These are phyloP conservation scores for Nemania bipapillata DNA, from an alignment of 2,329 filamentous ascomycete species.

Conservation along the genomic window DNA sequence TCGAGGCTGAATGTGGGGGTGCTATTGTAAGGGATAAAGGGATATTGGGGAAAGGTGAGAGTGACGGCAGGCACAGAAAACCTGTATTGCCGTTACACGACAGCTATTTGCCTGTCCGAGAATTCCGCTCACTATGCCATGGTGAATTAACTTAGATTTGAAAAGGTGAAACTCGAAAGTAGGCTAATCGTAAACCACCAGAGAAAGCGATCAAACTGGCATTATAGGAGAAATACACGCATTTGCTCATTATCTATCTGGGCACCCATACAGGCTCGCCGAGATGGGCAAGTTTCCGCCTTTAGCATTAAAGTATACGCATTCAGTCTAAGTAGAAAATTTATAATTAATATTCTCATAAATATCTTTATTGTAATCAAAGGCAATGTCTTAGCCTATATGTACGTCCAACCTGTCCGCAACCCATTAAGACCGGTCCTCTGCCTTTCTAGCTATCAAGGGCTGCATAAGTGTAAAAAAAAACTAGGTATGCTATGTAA, in stretches of 20 bases:
- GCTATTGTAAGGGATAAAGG: neutral
- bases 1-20: neutral
- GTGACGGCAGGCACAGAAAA: too few relatives aligned
- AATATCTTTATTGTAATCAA: slow-evolving; percentile 17
- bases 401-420: slow-evolving; percentile 16
- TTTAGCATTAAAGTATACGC: neutral
- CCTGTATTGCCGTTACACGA: too few relatives aligned
- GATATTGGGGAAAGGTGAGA: too few relatives aligned
- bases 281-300: neutral
- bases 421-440: slow-evolving; percentile 8
- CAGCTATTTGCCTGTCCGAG: too few relatives aligned
- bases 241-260: too few relatives aligned
- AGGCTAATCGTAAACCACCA: too few relatives aligned
- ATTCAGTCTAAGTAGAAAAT: neutral
- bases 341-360: neutral
- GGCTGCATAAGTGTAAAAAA: neutral
- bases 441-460: slow-evolving; percentile 6
- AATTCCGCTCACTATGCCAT: too few relatives aligned
- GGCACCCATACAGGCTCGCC: neutral
- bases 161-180: too few relatives aligned
- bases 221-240: too few relatives aligned
- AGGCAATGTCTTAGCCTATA: slow-evolving; percentile 21
- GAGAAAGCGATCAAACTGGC: too few relatives aligned
- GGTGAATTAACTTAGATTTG: too few relatives aligned
- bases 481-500: slow-evolving; percentile 28